phyloP scores from a whole-genome alignment of 345 rosid genomes.

The Corchorus capsularis region DNA sequence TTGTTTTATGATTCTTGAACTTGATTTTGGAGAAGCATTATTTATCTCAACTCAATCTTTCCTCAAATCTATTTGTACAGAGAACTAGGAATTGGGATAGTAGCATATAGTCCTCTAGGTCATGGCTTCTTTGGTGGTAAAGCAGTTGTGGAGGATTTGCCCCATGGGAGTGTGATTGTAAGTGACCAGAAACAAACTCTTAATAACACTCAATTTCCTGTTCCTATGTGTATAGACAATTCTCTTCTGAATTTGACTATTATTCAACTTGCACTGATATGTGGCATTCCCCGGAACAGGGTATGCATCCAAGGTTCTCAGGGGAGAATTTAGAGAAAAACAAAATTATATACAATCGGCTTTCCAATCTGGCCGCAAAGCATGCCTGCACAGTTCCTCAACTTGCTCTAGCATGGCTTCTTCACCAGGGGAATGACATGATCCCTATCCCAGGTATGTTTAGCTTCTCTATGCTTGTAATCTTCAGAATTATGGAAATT shows the following conservation, averaged over 20 bases:
- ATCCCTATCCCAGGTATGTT: conserved; percentile 42
- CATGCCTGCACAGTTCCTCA: conserved; percentile 43
- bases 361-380: conserved; percentile 39
- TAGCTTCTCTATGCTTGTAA: neutral
- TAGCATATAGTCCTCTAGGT: conserved; percentile 43
- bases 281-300: conserved; percentile 14
- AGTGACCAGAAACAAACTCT: neutral
- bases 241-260: neutral
- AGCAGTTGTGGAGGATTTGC: conserved; percentile 37
- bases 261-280: neutral
- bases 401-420: conserved; percentile 52
- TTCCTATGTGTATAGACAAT: neutral
- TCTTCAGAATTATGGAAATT: neutral
- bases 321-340: conserved; percentile 51
- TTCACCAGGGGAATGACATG: conserved; percentile 45
- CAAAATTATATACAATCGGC: conserved; percentile 35
- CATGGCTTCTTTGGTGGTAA: conserved; percentile 43
- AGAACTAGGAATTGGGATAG: conserved; percentile 42
- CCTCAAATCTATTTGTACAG: conserved; percentile 3
- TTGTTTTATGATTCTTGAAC: neutral
- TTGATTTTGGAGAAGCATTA: neutral
- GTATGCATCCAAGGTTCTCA: conserved; percentile 42
- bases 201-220: neutral
- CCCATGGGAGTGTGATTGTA: conserved; percentile 33
- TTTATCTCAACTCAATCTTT: neutral